Conservation (phyloP, 1,284 basidiomycete species). For the Crucibulum parvulum region DNA sequence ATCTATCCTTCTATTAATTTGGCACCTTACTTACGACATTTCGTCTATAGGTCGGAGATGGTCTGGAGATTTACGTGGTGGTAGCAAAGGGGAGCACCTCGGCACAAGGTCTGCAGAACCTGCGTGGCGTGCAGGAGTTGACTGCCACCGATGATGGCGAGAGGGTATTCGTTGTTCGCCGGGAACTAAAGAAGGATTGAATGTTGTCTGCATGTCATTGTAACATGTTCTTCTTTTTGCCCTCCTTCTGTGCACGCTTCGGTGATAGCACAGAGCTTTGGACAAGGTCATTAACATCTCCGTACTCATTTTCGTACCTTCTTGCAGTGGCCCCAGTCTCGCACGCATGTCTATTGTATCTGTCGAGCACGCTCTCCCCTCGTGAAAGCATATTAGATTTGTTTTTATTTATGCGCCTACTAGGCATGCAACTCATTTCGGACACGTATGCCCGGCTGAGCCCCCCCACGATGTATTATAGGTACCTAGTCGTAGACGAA, state of each 20-base stretch:
- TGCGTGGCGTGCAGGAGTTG: constrained; percentile 69
- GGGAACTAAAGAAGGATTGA: constrained; percentile 73
- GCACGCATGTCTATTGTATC: not conserved
- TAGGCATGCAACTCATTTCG: not conserved
- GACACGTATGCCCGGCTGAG: not conserved
- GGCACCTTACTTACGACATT: constrained; percentile 11
- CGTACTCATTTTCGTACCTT: not conserved
- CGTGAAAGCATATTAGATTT: not conserved
- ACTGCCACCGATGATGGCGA: constrained; percentile 65
- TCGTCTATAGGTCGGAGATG: constrained; percentile 82
- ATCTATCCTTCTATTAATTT: constrained; percentile 5
- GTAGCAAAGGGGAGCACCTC: constrained; percentile 70
- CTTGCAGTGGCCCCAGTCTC: not conserved
- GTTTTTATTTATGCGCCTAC: not conserved
- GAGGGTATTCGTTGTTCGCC: constrained; percentile 74
- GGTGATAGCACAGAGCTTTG: not conserved
- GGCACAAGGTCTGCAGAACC: constrained; percentile 64
- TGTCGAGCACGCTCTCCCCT: not conserved
- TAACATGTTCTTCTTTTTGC: constrained; percentile 13
- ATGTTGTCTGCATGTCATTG: constrained; percentile 22
- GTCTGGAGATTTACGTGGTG: constrained; percentile 89
- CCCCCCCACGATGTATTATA: not conserved
- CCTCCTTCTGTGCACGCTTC: constrained; percentile 1
- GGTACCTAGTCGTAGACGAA: not conserved
- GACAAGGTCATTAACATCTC: not conserved